These are phyloP conservation scores for Botrytis paeoniae DNA, from an alignment of 2,329 filamentous ascomycete species.

Conservation along the genomic window DNA sequence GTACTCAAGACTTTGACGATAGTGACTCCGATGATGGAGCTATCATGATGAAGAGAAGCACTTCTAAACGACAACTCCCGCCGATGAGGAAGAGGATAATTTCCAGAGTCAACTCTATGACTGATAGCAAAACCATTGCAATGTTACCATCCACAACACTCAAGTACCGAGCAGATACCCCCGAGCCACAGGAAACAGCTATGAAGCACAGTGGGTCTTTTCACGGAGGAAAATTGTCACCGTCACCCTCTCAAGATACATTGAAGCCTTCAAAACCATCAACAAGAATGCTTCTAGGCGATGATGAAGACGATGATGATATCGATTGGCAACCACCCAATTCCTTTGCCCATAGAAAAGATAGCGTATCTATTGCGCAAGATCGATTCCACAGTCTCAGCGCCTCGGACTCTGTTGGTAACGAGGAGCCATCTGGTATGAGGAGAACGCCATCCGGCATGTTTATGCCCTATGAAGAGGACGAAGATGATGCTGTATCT, in stretches of 20 bases:
- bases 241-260: conserved; percentile 77
- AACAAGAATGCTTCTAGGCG: conserved; percentile 56
- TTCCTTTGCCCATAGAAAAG: conserved; percentile 32
- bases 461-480: conserved; percentile 85
- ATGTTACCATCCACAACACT: conserved; percentile 66
- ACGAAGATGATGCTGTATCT: conserved; percentile 58
- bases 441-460: conserved; percentile 80
- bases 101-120: conserved; percentile 49
- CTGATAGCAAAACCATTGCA: conserved; percentile 64
- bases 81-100: conserved; percentile 39
- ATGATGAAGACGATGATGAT: conserved; percentile 48
- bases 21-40: conserved; percentile 59
- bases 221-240: conserved; percentile 44
- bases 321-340: conserved; percentile 48
- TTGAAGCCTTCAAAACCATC: conserved; percentile 63
- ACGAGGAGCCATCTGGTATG: conserved; percentile 57
- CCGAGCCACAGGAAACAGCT: conserved; percentile 60
- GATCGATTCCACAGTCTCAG: conserved; percentile 34
- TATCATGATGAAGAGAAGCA: conserved; percentile 70
- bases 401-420: conserved; percentile 27
- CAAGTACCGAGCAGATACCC: conserved; percentile 56
- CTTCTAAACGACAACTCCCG: conserved; percentile 45
- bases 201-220: conserved; percentile 60
- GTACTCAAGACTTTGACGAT: conserved; percentile 47
- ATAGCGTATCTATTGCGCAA: conserved; percentile 33